These are phyloP conservation scores for Rubia tinctorum DNA, from an alignment of 305 asterid species.

Conservation along the genomic window DNA sequence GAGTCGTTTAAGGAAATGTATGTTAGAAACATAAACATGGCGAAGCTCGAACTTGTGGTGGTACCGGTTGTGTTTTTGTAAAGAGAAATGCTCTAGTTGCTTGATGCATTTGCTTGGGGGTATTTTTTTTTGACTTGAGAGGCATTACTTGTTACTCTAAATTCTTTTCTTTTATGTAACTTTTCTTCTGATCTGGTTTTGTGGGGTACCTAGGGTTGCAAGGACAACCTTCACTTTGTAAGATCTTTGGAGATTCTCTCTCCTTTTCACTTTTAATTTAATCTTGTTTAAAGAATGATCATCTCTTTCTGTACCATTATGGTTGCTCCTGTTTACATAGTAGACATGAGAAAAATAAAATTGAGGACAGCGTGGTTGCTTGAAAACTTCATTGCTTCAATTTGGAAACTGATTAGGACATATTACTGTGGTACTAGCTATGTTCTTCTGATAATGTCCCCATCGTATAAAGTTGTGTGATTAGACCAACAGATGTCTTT, in stretches of 20 bases:
- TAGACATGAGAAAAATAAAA: neutral
- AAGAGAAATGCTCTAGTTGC: neutral
- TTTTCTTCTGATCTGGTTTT: constrained; percentile 22
- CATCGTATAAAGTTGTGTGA: neutral
- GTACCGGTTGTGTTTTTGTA: neutral
- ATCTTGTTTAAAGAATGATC: constrained; percentile 13
- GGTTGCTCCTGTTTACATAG: neutral
- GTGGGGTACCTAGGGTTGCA: neutral
- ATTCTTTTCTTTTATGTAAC: constrained; percentile 25
- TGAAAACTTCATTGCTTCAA: neutral
- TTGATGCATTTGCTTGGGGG: neutral
- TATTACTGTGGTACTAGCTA: neutral
- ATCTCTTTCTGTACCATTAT: neutral
- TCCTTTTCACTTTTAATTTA: neutral
- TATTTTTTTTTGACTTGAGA: neutral
- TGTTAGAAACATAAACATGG: neutral
- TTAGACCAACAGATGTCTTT: neutral
- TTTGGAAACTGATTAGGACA: constrained; percentile 3
- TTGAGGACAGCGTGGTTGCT: constrained; percentile 5
- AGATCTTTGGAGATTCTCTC: constrained; percentile 9
- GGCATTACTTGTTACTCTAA: constrained; percentile 14
- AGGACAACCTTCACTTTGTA: neutral
- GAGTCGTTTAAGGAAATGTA: neutral
- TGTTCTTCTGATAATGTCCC: neutral
- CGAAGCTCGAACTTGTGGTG: neutral